Evolutionary conservation across 2,329 filamentous ascomycete genomes (phyloP).

Genomic region (Aotearoamyces nothofagi): DNA sequence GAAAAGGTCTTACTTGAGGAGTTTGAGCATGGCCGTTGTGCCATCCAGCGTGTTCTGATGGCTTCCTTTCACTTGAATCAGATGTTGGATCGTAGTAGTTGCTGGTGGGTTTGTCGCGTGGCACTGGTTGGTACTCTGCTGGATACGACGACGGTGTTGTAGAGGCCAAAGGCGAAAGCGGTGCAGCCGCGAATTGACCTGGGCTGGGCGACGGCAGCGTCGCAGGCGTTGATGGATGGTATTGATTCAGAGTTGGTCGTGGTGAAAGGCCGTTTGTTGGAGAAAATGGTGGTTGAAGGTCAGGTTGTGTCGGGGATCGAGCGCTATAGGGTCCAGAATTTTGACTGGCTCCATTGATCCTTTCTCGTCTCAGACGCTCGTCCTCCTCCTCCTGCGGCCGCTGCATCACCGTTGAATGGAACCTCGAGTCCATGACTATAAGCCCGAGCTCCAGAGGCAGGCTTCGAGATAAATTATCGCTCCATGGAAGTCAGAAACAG

Average conservation of each 20-base stretch:
- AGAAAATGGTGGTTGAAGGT: slow-evolving; percentile 13
- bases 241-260: slow-evolving; percentile 17
- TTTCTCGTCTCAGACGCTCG: slow-evolving; percentile 12
- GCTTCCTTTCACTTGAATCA: slow-evolving; percentile 24
- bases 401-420: slow-evolving; percentile 18
- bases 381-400: slow-evolving; percentile 14
- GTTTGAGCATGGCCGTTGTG: slow-evolving; percentile 14
- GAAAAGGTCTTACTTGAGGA: slow-evolving; percentile 14
- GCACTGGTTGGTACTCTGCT: slow-evolving; percentile 19
- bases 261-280: slow-evolving; percentile 15
- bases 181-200: slow-evolving; percentile 14
- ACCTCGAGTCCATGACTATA: slow-evolving; percentile 14
- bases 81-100: slow-evolving; percentile 30
- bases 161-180: slow-evolving; percentile 13
- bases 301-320: slow-evolving; percentile 14
- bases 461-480: slow-evolving; percentile 1
- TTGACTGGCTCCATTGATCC: slow-evolving; percentile 15
- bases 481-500: no score
- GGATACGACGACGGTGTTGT: slow-evolving; percentile 13
- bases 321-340: slow-evolving; percentile 12
- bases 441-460: slow-evolving; percentile 2
- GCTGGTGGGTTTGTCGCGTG: slow-evolving; percentile 24
- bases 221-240: slow-evolving; percentile 13
- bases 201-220: slow-evolving; percentile 11
- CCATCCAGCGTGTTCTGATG: slow-evolving; percentile 19